Conservation (phyloP, 306 rosid genomes). For the Inga leiocalycina region DNA sequence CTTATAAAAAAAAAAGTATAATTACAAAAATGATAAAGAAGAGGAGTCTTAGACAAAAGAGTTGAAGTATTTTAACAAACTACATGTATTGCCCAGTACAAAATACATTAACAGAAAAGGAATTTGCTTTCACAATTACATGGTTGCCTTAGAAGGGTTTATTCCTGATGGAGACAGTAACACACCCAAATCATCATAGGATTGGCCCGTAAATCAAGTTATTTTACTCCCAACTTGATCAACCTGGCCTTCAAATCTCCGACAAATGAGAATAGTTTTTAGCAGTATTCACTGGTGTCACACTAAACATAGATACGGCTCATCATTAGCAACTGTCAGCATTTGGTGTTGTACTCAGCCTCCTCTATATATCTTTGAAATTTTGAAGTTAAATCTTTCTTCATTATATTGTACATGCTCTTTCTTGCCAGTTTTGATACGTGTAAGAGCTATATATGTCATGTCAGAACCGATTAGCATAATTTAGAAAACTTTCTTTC, state of each 20-base stretch:
- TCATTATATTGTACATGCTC: neutral
- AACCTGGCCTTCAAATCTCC: neutral
- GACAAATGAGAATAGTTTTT: neutral
- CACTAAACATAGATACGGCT: neutral
- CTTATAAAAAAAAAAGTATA: neutral
- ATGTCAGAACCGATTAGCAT: neutral
- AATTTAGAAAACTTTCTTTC: neutral
- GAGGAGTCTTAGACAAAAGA: neutral
- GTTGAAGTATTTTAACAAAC: slow-evolving; percentile 1
- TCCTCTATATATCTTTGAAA: neutral
- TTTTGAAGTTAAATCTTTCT: neutral
- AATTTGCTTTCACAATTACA: slow-evolving; percentile 10
- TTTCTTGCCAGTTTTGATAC: neutral
- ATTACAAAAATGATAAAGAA: neutral
- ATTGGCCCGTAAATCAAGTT: slow-evolving; percentile 3
- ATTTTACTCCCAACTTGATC: slow-evolving; percentile 8
- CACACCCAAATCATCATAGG: slow-evolving; percentile 19
- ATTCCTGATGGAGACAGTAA: neutral
- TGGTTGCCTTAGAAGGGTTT: slow-evolving; percentile 4
- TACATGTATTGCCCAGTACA: slow-evolving; percentile 6
- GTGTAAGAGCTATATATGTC: neutral
- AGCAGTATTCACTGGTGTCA: neutral
- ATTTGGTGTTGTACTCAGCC: neutral
- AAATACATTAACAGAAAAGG: slow-evolving; percentile 28
- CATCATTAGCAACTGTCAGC: neutral